Base-by-base conservation (phyloP, 2,329 filamentous ascomycete genomes). In the Xylaria sp. region DNA sequence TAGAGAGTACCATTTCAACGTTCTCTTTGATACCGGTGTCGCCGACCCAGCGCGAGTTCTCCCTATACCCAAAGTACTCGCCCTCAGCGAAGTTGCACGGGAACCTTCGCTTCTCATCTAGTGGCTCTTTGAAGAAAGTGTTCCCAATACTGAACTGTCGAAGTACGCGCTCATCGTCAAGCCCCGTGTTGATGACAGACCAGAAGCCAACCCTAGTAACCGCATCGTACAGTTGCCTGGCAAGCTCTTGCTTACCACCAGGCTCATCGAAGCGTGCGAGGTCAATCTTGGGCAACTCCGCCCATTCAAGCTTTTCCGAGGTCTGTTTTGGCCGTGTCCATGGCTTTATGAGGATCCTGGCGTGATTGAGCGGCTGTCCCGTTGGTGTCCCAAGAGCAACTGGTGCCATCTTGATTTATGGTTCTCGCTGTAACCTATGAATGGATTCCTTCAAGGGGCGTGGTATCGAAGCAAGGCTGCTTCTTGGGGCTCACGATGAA, bases 201-300 rank as follows among this genome's bases (percentile, higher is more conserved):
- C 78, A 84, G 69, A 82, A 78, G 1, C 80, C 79, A 62, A 65
- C 63, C 18, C 46, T 56, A 22, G 63, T 63, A 6, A 79, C 74
- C 9, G 80, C 81, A 55, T 82, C 76, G 20, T 78, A 74, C 3
- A 83, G 72, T 52, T 81, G 75, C 40, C 74, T 72, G 2, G 79
- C 78, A 2, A 83, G 69, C 46, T 72, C 68, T 59, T 80, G 71
- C 61, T 81, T 82, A 13, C 79, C 80, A 2, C 76, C 78, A 0
- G 78, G 77, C 39, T 75, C 66, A 39, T 78, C 74, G 56, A 79
- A 83, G n/a, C 72, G 71, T 17, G 74, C 72, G 0, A 83, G 71
- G 51, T 83, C 80, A 19, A 84, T 76, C 9, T 78, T 82, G 9
- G 81, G 72, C 2, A 83, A 72, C 49, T 82, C 79, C 1, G 80